Base-by-base conservation (phyloP, 495 filamentous ascomycete genomes). In the Daldinia childiae region DNA sequence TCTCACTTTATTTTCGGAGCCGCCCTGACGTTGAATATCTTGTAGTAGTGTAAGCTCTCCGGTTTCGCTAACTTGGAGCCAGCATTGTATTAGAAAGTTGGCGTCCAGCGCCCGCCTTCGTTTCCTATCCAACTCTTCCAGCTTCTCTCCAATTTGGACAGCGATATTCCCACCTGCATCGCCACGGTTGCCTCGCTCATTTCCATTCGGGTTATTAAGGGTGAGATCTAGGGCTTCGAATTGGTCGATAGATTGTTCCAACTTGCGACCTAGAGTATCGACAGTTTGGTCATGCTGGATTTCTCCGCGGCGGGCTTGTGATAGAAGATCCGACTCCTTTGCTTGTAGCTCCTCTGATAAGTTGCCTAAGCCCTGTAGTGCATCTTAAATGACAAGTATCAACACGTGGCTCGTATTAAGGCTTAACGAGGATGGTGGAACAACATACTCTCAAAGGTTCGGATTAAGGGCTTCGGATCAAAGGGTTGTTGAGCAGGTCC, bases 391-490 rank as follows among this genome's bases (percentile, higher is more conserved):
- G 50, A 64, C 29, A 57, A 15, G 17, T 14, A 62, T 82, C 73
- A 79, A 77, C 67, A 68, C 14, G 32, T 9, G 19, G 55, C 39
- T 14, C 43, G 24, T n/a, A 21, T 24, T 24, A 58, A 34, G 30
- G 64, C 15, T 24, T 24, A 14, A 14, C 4, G 34, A 50, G 41
- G 24, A 48, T 30, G 27, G 26, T 7, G 43, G 5, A 26, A 43
- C 12, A 14, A 38, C 80, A 68, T 89, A 86, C 92, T 87, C 80
- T 99, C 95, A 74, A 99, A 98, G 15, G 92, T 93, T 43, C 96
- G 89, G 69, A 99, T 98, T 74, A 98, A 86, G 5, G 96, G 96
- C 80, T 99, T 98, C 1, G 96, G 96, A 77, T 99, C 96, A 77
- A 99, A 99, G 54, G 92, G 89, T 77, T 90, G 88, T 62, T 88